Evolutionary conservation across 768 basidiomycete species (phyloP).

Genomic region (Tricholoma terreum): DNA sequence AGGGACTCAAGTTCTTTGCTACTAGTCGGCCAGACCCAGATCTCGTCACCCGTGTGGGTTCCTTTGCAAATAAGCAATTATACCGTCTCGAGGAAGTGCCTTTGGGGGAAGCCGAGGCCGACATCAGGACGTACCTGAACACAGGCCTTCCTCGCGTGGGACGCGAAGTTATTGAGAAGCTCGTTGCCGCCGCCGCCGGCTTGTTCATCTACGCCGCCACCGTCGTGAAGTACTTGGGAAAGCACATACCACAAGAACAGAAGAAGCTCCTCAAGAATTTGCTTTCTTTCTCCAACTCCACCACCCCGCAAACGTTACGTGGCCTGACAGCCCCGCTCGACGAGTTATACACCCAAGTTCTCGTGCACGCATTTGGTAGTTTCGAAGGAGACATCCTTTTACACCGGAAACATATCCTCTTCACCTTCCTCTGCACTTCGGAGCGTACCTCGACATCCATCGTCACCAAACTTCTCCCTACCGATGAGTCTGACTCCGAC

Average conservation of each 20-base stretch:
- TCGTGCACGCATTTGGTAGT: too few species aligned
- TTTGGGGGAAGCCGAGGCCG: background rate
- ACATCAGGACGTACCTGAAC: background rate
- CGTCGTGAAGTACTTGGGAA: constrained; percentile 15
- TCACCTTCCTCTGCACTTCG: too few species aligned
- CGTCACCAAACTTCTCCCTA: too few species aligned
- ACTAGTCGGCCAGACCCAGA: background rate
- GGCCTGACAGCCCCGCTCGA: background rate
- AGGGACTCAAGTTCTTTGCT: background rate
- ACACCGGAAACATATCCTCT: too few species aligned
- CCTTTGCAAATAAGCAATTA: background rate
- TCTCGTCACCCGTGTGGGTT: background rate
- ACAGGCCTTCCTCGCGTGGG: background rate
- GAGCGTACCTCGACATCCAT: too few species aligned
- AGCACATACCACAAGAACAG: background rate
- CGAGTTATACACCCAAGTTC: too few species aligned
- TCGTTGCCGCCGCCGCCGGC: constrained; percentile 15
- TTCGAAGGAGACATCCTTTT: too few species aligned
- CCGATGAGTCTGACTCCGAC: too few species aligned
- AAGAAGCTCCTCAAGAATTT: background rate
- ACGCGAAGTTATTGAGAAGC: background rate
- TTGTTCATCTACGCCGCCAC: constrained; percentile 30
- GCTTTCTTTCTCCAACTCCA: too few species aligned
- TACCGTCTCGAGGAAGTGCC: background rate
- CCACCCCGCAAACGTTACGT: background rate